Base-by-base conservation (phyloP, 805 yeast genomes). In the Brettanomyces naardenensis region DNA sequence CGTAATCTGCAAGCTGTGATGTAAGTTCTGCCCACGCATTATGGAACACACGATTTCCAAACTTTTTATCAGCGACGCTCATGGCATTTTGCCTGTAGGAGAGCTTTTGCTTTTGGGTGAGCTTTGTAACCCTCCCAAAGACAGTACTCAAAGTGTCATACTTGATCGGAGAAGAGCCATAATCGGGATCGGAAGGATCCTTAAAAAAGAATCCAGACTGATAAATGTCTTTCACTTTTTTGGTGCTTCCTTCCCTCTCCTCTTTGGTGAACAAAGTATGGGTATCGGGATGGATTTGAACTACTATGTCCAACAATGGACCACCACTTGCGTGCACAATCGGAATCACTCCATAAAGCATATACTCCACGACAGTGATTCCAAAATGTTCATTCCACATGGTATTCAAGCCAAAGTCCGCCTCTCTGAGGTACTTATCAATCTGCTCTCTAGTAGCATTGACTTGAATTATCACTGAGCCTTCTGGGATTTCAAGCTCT, bases 381-480 rank as follows among this genome's bases (percentile, higher is more conserved):
- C 99, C 99, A 58, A 92, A 92, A 64, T 92, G 99, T 64, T 92
- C 99, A 61, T 92, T 92, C 98, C 98, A 92, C 99, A 92, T 92
- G 22, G 95, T 88, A 52, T 92, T 90, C 28, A 92, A 65, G 4
- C 98, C 98, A 51, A 75, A 78, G 19, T 78, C 73, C 3, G 87
- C 73, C 11, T 58, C 62, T 10, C 63, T 49, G 25, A 94, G 64
- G 38, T 74, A 68, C 21, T 61, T 52, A 37, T 75, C 63, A 11
- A 94, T 78, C 14, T 66, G 69, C 2, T 65, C 68, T 62, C 85
- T 85, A 7, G 86, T 69, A 20, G 90, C 81, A 60, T 92, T 94
- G 4, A 83, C 69, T 27, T 49, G 52, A 28, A 55, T 46, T 10
- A 69, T 57, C 15, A 69, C 57, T 5, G 50, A 39, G 5, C 59